Evolutionary conservation across 2,329 filamentous ascomycete species (phyloP), one percentile per base, ranked within the genome.

Genomic region (Monilinia polystroma): DNA sequence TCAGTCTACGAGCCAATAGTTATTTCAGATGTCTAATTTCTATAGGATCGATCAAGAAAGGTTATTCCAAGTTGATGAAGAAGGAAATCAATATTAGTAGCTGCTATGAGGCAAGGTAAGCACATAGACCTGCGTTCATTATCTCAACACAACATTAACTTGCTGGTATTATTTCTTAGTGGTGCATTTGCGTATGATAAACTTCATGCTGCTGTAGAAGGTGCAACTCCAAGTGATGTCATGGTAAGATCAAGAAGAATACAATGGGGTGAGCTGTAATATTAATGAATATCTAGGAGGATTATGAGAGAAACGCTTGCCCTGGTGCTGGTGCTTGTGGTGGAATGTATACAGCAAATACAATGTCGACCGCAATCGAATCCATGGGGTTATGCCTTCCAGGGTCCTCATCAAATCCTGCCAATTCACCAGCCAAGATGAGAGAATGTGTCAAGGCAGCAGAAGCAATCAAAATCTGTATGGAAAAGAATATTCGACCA

Each of bases 81-180:
- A 89, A 90, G 75, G 85, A 87, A 32, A 89, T 97, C 81, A 97
- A 97, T 79, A 91, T 97, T 71, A 90, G 87, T 49, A 93, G 90
- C 7, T 70, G 66, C 32, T 66, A 69, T 41, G 65, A 66, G 41
- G 65, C 65, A 35, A 55, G 57, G 45, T 67, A 59, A 26, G 47
- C 12, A 63, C 18, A 53, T 32, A 14, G 41, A 7, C 38, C 14
- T 26, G 14, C 23, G 20, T 41, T 10, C 20, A 58, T 38, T 1
- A 8, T 14, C 35, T 12, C 29, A 11, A 35, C 10, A 11, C 6
- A 59, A 4, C 4, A 6, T 35, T 59, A 59, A 59, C 26, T 49
- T n/a, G 8, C 11, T 10, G 5, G 3, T n/a, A 11, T 16, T 10
- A 18, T 47, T 38, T 26, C 64, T 38, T 26, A 66, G 65, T 18